phyloP scores from a whole-genome alignment of 305 asterid species.

The Fraxinus platypoda region DNA sequence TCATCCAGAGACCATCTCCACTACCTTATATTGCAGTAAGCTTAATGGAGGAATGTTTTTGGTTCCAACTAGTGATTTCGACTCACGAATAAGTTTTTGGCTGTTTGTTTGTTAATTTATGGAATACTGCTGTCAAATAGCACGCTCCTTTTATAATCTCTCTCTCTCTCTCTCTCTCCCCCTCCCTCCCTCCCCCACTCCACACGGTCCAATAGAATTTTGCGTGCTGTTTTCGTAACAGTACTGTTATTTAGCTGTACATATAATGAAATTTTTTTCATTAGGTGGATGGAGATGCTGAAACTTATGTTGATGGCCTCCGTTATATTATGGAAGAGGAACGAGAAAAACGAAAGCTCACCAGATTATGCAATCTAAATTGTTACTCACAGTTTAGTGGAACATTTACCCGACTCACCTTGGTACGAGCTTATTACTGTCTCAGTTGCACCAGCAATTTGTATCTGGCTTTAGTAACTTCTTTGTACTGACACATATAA shows the following conservation, averaged over 20 bases:
- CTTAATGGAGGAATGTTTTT: not conserved
- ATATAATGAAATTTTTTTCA: slow-evolving; percentile 14
- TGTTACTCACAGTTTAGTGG: slow-evolving; percentile 78
- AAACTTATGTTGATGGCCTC: slow-evolving; percentile 54
- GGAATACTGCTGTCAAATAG: not conserved
- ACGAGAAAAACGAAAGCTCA: slow-evolving; percentile 57
- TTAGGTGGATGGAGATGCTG: slow-evolving; percentile 67
- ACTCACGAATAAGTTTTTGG: not conserved
- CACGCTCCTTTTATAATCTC: not conserved
- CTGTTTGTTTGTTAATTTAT: not conserved
- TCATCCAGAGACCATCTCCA: not conserved
- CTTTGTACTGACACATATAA: slow-evolving; percentile 8
- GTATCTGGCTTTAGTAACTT: slow-evolving; percentile 4
- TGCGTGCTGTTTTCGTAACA: not conserved
- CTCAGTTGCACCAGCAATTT: slow-evolving; percentile 15
- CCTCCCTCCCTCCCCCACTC: not conserved
- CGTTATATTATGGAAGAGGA: slow-evolving; percentile 75
- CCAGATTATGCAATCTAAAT: slow-evolving; percentile 51
- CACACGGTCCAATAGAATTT: not conserved
- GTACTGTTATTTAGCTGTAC: not conserved
- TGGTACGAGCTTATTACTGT: slow-evolving; percentile 52
- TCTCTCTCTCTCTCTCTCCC: not conserved
- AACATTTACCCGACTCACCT: slow-evolving; percentile 73
- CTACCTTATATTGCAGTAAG: not conserved
- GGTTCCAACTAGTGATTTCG: not conserved